Conservation (phyloP, 139 green algal genomes). For the Picochlorum sp. region DNA sequence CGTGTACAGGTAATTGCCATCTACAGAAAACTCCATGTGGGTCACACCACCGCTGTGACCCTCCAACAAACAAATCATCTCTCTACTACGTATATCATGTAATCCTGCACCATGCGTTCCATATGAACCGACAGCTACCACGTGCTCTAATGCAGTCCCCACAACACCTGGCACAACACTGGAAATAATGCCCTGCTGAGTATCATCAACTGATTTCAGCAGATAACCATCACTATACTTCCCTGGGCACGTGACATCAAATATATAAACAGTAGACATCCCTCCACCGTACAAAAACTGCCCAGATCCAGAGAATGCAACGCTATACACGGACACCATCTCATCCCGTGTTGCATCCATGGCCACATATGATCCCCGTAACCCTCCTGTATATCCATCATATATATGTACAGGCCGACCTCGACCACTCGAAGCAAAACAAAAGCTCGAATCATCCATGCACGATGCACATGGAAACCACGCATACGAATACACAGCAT, state of each 20-base stretch:
- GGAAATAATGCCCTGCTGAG: too few species aligned
- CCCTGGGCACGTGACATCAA: conserved; percentile 61
- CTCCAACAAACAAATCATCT: conserved; percentile 55
- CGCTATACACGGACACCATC: conserved; percentile 54
- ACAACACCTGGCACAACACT: too few species aligned
- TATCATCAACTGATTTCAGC: too few species aligned
- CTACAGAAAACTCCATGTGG: conserved; percentile 59
- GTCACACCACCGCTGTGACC: conserved; percentile 68
- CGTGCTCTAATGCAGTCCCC: neutral
- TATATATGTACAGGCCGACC: conserved; percentile 79
- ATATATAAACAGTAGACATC: conserved; percentile 51
- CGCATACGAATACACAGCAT: conserved; percentile 63
- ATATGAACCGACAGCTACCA: conserved; percentile 77
- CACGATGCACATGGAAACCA: conserved; percentile 59
- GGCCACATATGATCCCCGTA: conserved; percentile 62
- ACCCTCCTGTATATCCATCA: conserved; percentile 55
- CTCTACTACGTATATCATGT: conserved; percentile 34
- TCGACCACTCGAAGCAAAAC: conserved; percentile 59
- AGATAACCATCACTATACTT: conserved; percentile 23
- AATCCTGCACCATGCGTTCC: conserved; percentile 46
- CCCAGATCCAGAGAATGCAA: conserved; percentile 61
- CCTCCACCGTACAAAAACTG: conserved; percentile 48
- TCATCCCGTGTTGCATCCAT: conserved; percentile 80
- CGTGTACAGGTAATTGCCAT: conserved; percentile 82
- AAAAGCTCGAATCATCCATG: conserved; percentile 58